phyloP scores from a whole-genome alignment of 805 yeast genomes.

The Kuraishia capsulata region DNA sequence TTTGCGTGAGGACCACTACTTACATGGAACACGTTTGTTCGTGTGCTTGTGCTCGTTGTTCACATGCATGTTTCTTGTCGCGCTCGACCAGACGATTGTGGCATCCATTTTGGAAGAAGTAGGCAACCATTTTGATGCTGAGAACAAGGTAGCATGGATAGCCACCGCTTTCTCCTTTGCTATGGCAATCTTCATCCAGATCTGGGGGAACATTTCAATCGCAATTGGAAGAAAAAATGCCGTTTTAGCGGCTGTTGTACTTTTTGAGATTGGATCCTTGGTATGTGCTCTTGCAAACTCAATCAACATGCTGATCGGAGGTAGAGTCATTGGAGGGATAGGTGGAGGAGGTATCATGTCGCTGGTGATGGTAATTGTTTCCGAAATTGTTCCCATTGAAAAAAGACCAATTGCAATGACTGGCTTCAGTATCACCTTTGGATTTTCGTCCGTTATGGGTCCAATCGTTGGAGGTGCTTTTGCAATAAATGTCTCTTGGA shows the following conservation, averaged over 20 bases:
- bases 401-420: conserved; percentile 30
- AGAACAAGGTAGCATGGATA: conserved; percentile 50
- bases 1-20: conserved; percentile 15
- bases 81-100: conserved; percentile 54
- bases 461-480: conserved; percentile 65
- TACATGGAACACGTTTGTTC: conserved; percentile 13
- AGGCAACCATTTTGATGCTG: conserved; percentile 38
- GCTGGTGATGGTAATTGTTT: conserved; percentile 43
- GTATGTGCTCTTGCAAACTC: conserved; percentile 43
- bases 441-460: conserved; percentile 45
- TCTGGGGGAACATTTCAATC: conserved; percentile 51
- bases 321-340: conserved; percentile 60
- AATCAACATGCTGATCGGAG: conserved; percentile 59
- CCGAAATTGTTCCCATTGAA: conserved; percentile 42
- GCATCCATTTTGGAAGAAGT: conserved; percentile 40
- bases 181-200: conserved; percentile 39
- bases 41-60: conserved; percentile 5
- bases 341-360: conserved; percentile 67
- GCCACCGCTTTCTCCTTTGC: conserved; percentile 46
- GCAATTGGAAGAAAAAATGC: conserved; percentile 49
- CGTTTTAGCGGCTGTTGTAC: conserved; percentile 33
- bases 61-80: conserved; percentile 18
- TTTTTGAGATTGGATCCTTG: conserved; percentile 58
- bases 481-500: conserved; percentile 39
- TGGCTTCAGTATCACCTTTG: conserved; percentile 31